Evolutionary conservation across 306 rosid genomes (phyloP), one percentile per base, ranked within the genome.

Genomic region (Pterocarpus macrocarpus): DNA sequence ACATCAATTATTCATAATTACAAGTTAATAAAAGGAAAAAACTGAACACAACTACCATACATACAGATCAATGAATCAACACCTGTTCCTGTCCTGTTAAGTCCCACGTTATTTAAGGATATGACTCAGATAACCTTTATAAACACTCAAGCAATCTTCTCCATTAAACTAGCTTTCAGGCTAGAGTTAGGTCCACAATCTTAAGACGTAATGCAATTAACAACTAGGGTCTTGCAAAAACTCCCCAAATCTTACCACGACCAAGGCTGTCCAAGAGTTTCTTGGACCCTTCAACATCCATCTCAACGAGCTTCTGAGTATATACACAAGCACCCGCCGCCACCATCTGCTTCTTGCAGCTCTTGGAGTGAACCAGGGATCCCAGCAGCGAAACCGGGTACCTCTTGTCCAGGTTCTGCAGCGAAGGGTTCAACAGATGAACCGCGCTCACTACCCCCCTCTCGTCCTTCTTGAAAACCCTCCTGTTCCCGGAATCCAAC

Each of bases 241-340:
- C 94, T 44, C 98, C 97, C 98, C 97, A 95, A 5, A 93, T 90
- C 87, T 91, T 93, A 75, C 98, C 90, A 55, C 92, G 97, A 32
- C 95, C 89, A 50, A 93, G 99, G 80, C 91, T 82, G 62, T 90
- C 97, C 87, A 88, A 75, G 62, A 93, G 90, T 81, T 91, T 93
- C 92, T 91, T 93, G 33, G 99, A 87, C 5, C 99, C 99, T 15
- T 84, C 93, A 12, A 93, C 87, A 68, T 93, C 92, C 89, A 81
- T 70, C 81, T 87, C 98, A 39, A 88, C 94, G 33, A 90, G 94
- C 81, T 91, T 95, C 77, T 90, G 94, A 65, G 81, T 84, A 85
- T 84, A 72, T 52, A 84, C 81, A 82, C 89, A 75, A 16, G 97
- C 99, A 34, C 97, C 97, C 0, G 94, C 89, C 0, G 95, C 94